Conservation (phyloP, 2,329 filamentous ascomycete genomes). For the Madurella fahalii region DNA sequence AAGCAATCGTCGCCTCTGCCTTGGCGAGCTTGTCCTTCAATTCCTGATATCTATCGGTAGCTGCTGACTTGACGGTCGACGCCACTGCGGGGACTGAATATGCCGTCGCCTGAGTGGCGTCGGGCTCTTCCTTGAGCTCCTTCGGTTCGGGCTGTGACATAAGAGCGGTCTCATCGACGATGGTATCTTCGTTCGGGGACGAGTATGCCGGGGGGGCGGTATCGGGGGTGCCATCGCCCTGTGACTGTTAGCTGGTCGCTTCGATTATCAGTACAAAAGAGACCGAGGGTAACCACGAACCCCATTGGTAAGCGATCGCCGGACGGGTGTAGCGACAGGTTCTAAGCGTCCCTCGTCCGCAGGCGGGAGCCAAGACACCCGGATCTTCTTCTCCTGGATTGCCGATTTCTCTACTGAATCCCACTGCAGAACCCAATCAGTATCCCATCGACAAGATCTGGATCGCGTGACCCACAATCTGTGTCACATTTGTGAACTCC, state of each 20-base stretch:
- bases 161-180: conserved; percentile 19
- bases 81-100: conserved; percentile 9
- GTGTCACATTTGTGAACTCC: conserved; percentile 74
- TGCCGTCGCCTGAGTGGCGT: conserved; percentile 13
- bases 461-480: conserved; percentile 60
- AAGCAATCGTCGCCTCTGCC: conserved; percentile 68
- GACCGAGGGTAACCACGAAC: conserved; percentile 20
- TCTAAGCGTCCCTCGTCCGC: conserved; percentile 38
- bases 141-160: conserved; percentile 21
- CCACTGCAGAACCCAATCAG: conserved; percentile 55
- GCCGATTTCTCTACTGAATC: conserved; percentile 70
- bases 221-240: conserved; percentile 34
- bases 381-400: conserved; percentile 92
- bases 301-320: conserved; percentile 28
- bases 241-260: neutral
- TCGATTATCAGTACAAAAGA: neutral
- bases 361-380: conserved; percentile 76
- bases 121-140: conserved; percentile 10
- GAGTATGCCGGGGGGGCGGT: conserved; percentile 29
- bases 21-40: conserved; percentile 43
- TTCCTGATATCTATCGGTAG: conserved; percentile 27
- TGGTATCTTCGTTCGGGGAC: conserved; percentile 30
- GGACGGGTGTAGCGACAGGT: conserved; percentile 29
- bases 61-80: conserved; percentile 23
- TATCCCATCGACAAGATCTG: conserved; percentile 13